Base-by-base conservation (phyloP, 2,329 filamentous ascomycete species). In the Trichoderma brevicompactum region DNA sequence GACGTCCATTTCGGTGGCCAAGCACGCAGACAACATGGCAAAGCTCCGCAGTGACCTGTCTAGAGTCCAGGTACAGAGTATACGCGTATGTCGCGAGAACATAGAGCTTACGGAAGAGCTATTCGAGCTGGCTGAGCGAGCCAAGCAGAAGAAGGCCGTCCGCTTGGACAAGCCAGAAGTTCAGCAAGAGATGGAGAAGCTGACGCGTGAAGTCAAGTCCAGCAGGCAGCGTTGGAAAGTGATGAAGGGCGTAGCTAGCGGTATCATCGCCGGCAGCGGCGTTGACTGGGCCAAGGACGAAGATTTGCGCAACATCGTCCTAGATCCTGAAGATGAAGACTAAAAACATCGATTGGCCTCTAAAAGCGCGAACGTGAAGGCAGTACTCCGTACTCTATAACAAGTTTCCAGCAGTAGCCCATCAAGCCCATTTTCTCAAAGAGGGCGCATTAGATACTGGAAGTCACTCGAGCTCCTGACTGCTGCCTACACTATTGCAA, bases 221-320 rank as follows among this genome's bases (percentile, higher is more conserved):
- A 89, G 87, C 74, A 85, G 85, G 67, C 86, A 87, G 69, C 84
- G 85, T 72, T 92, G 89, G 88, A 87, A 87, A 72, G 87, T 89
- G 19, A 85, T 94, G 76, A 95, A 94, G 78, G 90, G 87, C 28
- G 86, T 92, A 48, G 84, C 90, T n/a, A 91, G 90, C 72, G 92
- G 90, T 17, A 84, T 93, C 64, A 85, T 96, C 53, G 91, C 87
- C 5, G 92, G 91, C 3, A 96, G 92, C 75, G 92, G 92, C 53
- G 82, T 95, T 62, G 88, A 96, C 73, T 96, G 92, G 92, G 87
- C 87, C 12, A 80, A 84, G 46, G 88, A 96, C 76, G 83, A 87
- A 59, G 82, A 81, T 66, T 79, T 96, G 67, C 82, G 85, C 65
- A 85, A 87, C 58, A 81, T 94, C 67, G 92, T 96, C 32, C 80